A percentile compares a stretch with the other conserved stretches of the same genome.
Conservation (phyloP, 805 yeast genomes). For the Pichia phayaonensis region DNA sequence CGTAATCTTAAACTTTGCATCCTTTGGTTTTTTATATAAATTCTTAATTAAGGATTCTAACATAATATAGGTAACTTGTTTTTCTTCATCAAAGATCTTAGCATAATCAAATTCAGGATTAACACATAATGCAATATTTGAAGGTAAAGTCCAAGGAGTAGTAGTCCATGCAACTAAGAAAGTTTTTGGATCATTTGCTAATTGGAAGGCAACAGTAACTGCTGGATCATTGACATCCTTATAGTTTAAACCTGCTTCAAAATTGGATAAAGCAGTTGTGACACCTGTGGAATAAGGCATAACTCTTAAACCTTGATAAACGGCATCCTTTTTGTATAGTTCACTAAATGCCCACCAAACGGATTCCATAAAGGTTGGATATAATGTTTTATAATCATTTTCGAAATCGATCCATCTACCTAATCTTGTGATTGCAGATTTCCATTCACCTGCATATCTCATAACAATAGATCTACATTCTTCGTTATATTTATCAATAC, state of each 20-base stretch:
- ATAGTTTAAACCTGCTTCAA: conserved; percentile 97
- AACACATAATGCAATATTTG: conserved; percentile 87
- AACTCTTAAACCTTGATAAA: conserved; percentile 91
- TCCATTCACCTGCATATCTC: conserved; percentile 96
- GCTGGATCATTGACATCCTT: conserved; percentile 97
- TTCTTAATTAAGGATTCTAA: conserved; percentile 77
- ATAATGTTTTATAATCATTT: conserved; percentile 93
- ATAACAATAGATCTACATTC: conserved; percentile 96
- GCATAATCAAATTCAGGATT: conserved; percentile 86
- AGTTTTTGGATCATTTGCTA: conserved; percentile 73
- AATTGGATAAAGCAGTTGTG: conserved; percentile 93
- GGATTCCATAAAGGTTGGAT: conserved; percentile 95
- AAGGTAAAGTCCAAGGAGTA: conserved; percentile 98
- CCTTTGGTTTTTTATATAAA: conserved; percentile 89
- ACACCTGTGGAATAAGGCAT: conserved; percentile 99
- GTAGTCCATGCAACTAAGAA: conserved; percentile 97
- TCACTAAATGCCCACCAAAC: conserved; percentile 98
- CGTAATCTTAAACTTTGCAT: conserved; percentile 77
- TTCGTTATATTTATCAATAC: conserved; percentile 86
- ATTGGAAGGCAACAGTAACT: conserved; percentile 83
- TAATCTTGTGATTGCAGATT: conserved; percentile 82
- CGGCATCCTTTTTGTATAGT: conserved; percentile 76
- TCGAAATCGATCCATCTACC: conserved; percentile 99
- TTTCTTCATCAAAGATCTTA: conserved; percentile 85
- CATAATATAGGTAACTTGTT: conserved; percentile 72